Base-by-base conservation (phyloP, 23 red algal species). In the Agarophyton chilense region DNA sequence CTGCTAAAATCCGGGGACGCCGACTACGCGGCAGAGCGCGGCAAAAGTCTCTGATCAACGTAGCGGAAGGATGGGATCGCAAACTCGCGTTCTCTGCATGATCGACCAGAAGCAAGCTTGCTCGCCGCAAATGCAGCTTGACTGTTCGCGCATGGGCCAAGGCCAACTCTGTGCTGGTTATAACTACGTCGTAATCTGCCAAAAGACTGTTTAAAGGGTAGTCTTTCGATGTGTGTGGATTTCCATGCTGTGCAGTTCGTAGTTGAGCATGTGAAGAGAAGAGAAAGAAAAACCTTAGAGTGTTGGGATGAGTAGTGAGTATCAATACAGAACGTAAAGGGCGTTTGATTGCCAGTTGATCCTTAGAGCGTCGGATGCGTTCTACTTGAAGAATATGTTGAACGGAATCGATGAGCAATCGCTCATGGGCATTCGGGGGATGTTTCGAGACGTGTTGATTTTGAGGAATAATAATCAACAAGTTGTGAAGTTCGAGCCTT, bases 11-110 rank as follows among this genome's bases (percentile, higher is more conserved):
- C 21, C 85, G 67, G 0, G 85, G 85, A 44, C 85, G 67, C 14
- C 71, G 68, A 46, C 21, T 42, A 36, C 10, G 53, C 24, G 71
- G 71, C 10, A 89, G 51, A 50, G 85, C 33, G 18, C 85, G 85
- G 38, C 74, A 89, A 66, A 44, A 79, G 33, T 89, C 85, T 47
- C 85, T 39, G 47, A 89, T 79, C 36, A 89, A 47, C 25, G 25
- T n/a, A 45, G 85, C 44, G 33, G 28, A 47, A 18, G 85, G 71
- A 33, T 89, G 85, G 19, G 61, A 66, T 19, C 71, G 61, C 55
- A 60, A 57, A 44, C 67, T 29, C 2, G 71, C 45, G 11, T 72
- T 32, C 36, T 73, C 63, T 26, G 53, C 85, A 22, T 62, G 44
- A 52, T 89, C 85, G 55, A 89, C 28, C 7, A 89, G 46, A 19